Base-by-base conservation (phyloP, 2,329 filamentous ascomycete species). In the Cladophialophora exuberans region DNA sequence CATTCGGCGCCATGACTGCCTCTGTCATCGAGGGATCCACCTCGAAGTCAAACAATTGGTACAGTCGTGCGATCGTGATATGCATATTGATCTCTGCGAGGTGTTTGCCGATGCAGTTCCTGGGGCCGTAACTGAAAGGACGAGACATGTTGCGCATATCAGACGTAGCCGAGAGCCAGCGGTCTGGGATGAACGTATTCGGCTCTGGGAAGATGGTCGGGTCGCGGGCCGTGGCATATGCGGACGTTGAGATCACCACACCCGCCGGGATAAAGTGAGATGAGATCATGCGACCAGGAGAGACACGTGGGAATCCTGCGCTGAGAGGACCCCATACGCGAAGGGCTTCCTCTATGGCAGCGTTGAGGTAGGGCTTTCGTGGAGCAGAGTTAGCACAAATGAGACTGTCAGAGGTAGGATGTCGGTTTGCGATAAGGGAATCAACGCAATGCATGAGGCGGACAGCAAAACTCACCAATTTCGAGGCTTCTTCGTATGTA, bases 131-230 rank as follows among this genome's bases (percentile, higher is more conserved):
- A 20, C 70, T 73, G 59, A 76, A 76, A 5, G 72, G 71, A 42
- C 73, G 72, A 56, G 74, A 75, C 70, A 76, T 77, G 0, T 66
- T 65, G 36, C 64, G 62, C 62, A 73, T 73, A 31, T 73, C 69
- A 4, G 68, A 57, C 1, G 64, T 70, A 1, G 67, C 53, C 4
- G 71, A 59, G 2, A 76, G 54, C 79, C 79, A 82, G 42, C 79
- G 66, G 39, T 79, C 77, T 0, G 79, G 79, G n/a, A 64, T 58
- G 61, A 80, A 82, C 9, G n/a, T n/a, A 1, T 64, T 59, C 0
- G 79, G 72, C 2, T 76, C 64, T 0, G 72, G 70, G 47, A 78
- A 82, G 2, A 77, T 65, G 1, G 55, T 50, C 1, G 72, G 67
- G 48, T 79, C 72, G 17, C 70, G 70, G 57, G 74, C 70, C 5